Evolutionary conservation across 257 asterid genomes (phyloP), one percentile per base, ranked within the genome.

Genomic region (Solanum verrucosum): DNA sequence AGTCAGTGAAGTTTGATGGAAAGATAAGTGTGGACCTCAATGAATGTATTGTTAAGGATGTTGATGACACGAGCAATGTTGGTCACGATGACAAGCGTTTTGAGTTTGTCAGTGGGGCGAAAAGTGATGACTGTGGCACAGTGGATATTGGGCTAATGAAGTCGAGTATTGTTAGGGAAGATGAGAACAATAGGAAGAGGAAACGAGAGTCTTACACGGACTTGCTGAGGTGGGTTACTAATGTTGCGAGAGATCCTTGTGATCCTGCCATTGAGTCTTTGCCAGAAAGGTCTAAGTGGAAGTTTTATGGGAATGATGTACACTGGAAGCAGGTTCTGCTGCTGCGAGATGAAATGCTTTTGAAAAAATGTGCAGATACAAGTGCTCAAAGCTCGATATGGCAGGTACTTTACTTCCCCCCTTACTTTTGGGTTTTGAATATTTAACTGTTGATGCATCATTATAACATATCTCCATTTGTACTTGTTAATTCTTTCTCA

Each of bases 251-350:
- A 88, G 93, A 96, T 90, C 99, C 98, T 56, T 92, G 94, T 63
- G 87, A 91, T 88, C 91, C 92, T 9, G 87, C 86, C 21, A 88
- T 91, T 75, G 95, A 91, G 59, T 40, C 88, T 3, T 75, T 97
- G 46, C 98, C 99, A 0, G 95, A 93, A 59, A 91, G 89, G 83
- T 91, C 91, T 23, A 94, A 92, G 90, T 97, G 99, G 99, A 97
- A 95, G 89, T n/a, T 34, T 84, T 91, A 91, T 52, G 92, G 96
- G 27, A 87, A 42, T 85, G 96, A 96, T 83, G 72, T 86, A 88
- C 71, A 59, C 15, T 96, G 98, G 98, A 97, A 94, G 92, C 95
- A 93, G 91, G 88, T 92, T 90, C 89, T 97, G 85, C 52, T 87
- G 90, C 92, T 89, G 90, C 98, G 98, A 72, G 95, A 92, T 85